Evolutionary conservation across 768 basidiomycete genomes (phyloP), one percentile per base, ranked within the genome.

Genomic region (Hirschioporus abietinus): DNA sequence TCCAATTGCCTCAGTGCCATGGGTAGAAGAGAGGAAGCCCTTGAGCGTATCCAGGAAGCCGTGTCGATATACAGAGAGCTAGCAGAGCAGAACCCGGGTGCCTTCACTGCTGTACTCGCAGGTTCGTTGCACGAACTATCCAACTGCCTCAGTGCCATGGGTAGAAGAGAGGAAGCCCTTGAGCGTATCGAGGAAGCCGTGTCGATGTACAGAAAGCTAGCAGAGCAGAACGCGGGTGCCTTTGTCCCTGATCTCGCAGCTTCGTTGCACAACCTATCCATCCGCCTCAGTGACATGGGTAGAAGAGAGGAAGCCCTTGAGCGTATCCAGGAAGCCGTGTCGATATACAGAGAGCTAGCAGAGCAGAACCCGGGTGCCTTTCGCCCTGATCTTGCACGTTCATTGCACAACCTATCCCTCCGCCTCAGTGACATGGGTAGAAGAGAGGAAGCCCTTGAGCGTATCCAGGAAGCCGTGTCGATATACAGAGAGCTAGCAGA

Each of bases 341-440:
- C 26, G 20, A 35, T 69, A 18, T 65, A 63, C 60, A 25, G 57
- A 20, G 20, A 58, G 65, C 57, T 67, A 6, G 35, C 52, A 30
- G 36, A 20, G 30, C 57, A 68, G 7, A 23, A 57, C 34, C 63
- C 68, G 15, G 58, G 25, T 6, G 23, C 25, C 24, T 66, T n/a
- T 7, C 6, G 3, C 10, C 17, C 24, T 42, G 60, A 26, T 34
- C 68, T 69, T 58, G 68, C 69, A 2, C 17, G 15, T 2, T 34
- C 64, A 4, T 57, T 69, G 10, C 9, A 68, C 63, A 68, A 69
- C 57, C 34, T 69, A n/a, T 65, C 64, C 25, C 34, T 65, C 25
- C 58, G 34, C 52, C 61, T 69, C 10, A 68, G 58, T n/a, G 64
- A 68, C 27, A 23, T 58, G 15, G 69, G 68, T 10, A 35, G 58